Evolutionary conservation across 1,139 yeast species (phyloP), one percentile per base, ranked within the genome.

Genomic region (Tardiomyces blankii): DNA sequence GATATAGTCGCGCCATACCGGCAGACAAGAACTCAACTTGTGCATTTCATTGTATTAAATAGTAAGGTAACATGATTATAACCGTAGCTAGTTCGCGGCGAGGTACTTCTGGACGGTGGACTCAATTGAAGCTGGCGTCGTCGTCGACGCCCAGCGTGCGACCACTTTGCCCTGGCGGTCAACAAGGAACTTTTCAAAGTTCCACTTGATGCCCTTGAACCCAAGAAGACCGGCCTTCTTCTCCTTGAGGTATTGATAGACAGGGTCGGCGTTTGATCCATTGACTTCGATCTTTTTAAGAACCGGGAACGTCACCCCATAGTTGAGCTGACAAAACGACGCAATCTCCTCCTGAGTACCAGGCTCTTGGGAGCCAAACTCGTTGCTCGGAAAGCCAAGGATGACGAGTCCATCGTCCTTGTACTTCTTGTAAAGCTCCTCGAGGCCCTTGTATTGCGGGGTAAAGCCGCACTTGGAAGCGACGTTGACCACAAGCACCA

Each of bases 331-430:
- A 58, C 93, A 83, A 63, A 79, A 79, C 42, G 67, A 60, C 28
- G 75, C 77, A 49, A 88, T 82, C 56, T 82, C 80, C 44, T 72
- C 75, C 43, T 78, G 80, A 8, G 77, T 62, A 9, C 82, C 82
- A 9, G 96, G 96, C 62, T 91, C 97, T 67, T 91, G 96, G 53
- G 74, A 75, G 41, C 86, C 91, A 58, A 91, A 91, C 66, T 91
- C 97, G 64, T 82, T 81, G 64, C 88, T 80, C 55, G 98, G 98
- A 79, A 91, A 91, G 2, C 95, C 98, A 46, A 91, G 60, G 53
- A 91, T 77, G 47, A 74, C 85, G 39, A 91, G 73, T 27, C 89
- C 94, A 61, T 82, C 63, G 54, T 77, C 89, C 50, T 75, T 73
- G 69, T 83, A 86, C 64, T 84, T 80, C 59, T 84, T 73, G 74